Conservation (phyloP, 2,329 filamentous ascomycete species). For the Ilyonectria destructans region DNA sequence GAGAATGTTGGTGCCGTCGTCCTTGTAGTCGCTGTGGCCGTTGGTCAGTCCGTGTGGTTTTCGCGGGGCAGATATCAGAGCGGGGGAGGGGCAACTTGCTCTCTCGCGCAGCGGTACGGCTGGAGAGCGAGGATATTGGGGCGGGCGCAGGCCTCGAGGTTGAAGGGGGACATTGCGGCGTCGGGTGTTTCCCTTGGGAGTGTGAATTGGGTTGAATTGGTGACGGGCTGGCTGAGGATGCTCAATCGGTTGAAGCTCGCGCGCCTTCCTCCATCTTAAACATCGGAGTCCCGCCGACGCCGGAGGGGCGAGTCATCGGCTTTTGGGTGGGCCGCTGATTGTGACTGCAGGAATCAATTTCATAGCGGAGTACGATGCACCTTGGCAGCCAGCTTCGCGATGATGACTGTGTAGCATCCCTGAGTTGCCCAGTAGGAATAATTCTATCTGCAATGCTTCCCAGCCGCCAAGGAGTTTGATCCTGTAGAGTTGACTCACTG, state of each 20-base stretch:
- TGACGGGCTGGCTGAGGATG: conserved; percentile 11
- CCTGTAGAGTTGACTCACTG: too few species aligned
- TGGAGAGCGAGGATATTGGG: conserved; percentile 84
- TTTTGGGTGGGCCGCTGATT: conserved; percentile 39
- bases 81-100: conserved; percentile 68
- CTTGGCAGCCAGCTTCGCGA: too few species aligned
- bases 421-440: too few species aligned
- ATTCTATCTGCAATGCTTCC: too few species aligned
- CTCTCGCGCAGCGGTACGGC: conserved; percentile 86
- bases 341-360: neutral
- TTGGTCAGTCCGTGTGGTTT: conserved; percentile 37
- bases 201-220: neutral
- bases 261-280: conserved; percentile 26
- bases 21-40: conserved; percentile 90
- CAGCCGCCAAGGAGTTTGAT: too few species aligned
- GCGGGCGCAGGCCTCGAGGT: conserved; percentile 82
- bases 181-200: neutral
- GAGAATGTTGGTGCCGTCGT: conserved; percentile 95
- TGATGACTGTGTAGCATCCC: too few species aligned
- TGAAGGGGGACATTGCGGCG: conserved; percentile 74
- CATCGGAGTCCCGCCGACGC: conserved; percentile 41
- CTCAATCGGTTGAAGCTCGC: conserved; percentile 10
- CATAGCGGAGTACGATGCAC: neutral
- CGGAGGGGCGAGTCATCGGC: conserved; percentile 47
- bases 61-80: conserved; percentile 31